phyloP scores from a whole-genome alignment of 108 stramenopile species.

The Asterionellopsis glacialis region DNA sequence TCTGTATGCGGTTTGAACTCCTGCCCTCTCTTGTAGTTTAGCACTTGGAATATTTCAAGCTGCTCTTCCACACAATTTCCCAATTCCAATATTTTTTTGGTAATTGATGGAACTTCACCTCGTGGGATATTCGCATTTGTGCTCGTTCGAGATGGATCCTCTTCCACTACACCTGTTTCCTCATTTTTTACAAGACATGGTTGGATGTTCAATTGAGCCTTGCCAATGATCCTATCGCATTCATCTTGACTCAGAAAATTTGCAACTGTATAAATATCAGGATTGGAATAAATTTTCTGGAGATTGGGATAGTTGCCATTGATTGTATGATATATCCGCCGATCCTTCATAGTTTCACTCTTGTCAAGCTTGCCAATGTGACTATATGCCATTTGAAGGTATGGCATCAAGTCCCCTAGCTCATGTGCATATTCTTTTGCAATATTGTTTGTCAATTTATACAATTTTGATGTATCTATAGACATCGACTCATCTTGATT shows the following conservation, averaged over 20 bases:
- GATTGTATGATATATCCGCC: too few relatives aligned
- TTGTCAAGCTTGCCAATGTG: too few relatives aligned
- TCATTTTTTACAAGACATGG: constrained; percentile 16
- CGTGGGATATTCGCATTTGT: constrained; percentile 40
- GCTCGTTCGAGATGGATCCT: constrained; percentile 38
- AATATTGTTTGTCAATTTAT: too few relatives aligned
- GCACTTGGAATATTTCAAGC: constrained; percentile 48
- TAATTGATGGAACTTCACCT: constrained; percentile 39
- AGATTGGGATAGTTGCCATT: constrained; percentile 47
- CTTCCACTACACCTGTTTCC: constrained; percentile 29
- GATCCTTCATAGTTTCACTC: too few relatives aligned
- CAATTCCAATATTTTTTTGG: constrained; percentile 26
- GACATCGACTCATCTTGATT: too few relatives aligned
- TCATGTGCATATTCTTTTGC: too few relatives aligned
- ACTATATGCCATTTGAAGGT: too few relatives aligned
- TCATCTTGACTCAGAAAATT: constrained; percentile 35
- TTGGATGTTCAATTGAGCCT: not conserved
- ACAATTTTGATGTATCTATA: too few relatives aligned
- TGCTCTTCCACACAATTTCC: constrained; percentile 19
- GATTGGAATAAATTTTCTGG: constrained; percentile 20
- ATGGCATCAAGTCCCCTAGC: too few relatives aligned
- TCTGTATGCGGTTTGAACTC: constrained; percentile 49
- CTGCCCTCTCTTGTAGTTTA: constrained; percentile 43
- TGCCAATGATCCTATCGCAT: constrained; percentile 41
- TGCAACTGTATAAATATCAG: constrained; percentile 35